Conservation (phyloP, 768 basidiomycete species). For the Ephemerocybe angulata region DNA sequence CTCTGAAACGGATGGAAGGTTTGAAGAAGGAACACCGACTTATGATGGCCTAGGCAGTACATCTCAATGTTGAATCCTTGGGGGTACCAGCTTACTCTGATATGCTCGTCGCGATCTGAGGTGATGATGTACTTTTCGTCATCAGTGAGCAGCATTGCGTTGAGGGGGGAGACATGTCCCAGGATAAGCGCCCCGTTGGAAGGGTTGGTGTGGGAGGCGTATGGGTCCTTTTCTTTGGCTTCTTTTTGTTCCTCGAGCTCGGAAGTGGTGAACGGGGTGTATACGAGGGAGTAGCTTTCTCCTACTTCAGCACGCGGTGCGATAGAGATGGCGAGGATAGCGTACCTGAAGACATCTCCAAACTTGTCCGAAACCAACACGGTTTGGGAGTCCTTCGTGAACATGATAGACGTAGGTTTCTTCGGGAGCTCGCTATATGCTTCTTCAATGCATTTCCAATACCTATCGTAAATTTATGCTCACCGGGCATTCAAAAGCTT, state of each 20-base stretch:
- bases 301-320: constrained; percentile 1
- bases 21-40: constrained; percentile 44
- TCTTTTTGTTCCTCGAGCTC: constrained; percentile 24
- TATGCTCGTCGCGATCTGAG: constrained; percentile 93
- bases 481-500: constrained; percentile 62
- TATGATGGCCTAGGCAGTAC: constrained; percentile 81
- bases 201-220: constrained; percentile 64
- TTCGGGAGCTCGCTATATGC: constrained; percentile 72
- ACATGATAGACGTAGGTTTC: constrained; percentile 65
- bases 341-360: constrained; percentile 85
- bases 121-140: constrained; percentile 79
- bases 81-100: constrained; percentile 88
- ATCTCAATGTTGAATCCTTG: constrained; percentile 81
- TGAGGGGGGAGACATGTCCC: constrained; percentile 88
- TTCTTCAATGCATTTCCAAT: neutral
- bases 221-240: constrained; percentile 28
- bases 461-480: constrained; percentile 10
- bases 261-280: constrained; percentile 25
- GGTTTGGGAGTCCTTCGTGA: constrained; percentile 57
- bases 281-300: constrained; percentile 61
- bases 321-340: neutral
- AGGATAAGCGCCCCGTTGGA: constrained; percentile 69
- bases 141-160: constrained; percentile 59
- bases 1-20: neutral
- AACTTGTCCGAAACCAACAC: constrained; percentile 92